Base-by-base conservation (phyloP, 805 yeast genomes). In the Saccharomyces kudriavzevii region DNA sequence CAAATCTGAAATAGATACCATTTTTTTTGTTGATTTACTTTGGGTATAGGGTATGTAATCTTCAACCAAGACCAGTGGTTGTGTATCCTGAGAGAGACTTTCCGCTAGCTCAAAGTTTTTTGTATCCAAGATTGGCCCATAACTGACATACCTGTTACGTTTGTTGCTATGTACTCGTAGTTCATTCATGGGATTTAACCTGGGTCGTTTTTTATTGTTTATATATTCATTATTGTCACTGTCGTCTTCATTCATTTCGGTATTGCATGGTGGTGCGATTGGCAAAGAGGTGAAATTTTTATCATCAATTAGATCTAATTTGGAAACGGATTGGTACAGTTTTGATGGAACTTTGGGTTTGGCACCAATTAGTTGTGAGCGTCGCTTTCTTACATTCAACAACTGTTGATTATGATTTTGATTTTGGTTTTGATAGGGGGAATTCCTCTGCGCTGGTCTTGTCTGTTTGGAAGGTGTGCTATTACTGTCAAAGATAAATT, bases 281-380 rank as follows among this genome's bases (percentile, higher is more conserved):
- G 70, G 70, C 13, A 67, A 54, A 28, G 65, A 63, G 1, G 70
- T 67, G 5, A 67, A 50, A 22, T 57, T 66, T 35, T 59, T 57
- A 45, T 64, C 68, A 48, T 67, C 70, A 20, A 67, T 53, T 35
- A 66, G 52, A 54, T 67, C 70, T 51, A 66, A 58, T 54, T 64
- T 66, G n/a, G 69, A 63, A n/a, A 61, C 57, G 13, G 64, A 52
- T 22, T 57, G 59, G 29, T 59, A 49, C 30, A 66, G 52, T 50
- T 56, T 60, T 2, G 69, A 63, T 30, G 62, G 60, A 13, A 58
- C 51, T 47, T 60, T 58, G n/a, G 69, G 67, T 52, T 62, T 64
- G 2, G 69, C 69, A 10, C 69, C 69, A 53, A 61, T 61, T 17
- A 66, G 49, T 28, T 57, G 62, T 1, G 64, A 55, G n/a, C 57